phyloP scores from a whole-genome alignment of 2,329 filamentous ascomycete species.

The Trichoderma afroharzianum region DNA sequence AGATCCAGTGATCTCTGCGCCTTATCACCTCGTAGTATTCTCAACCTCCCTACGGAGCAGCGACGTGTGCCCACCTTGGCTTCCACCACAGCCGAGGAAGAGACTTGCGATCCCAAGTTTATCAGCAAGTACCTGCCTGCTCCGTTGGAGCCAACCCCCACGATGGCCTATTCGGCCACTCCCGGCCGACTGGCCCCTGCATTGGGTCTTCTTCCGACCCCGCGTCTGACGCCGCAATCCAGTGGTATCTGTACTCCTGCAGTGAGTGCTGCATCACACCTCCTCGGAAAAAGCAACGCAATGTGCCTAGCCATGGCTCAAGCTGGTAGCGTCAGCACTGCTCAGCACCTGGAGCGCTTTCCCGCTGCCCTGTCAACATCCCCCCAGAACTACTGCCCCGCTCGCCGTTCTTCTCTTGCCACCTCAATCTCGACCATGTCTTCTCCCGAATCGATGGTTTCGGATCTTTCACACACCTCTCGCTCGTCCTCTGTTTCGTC shows the following conservation, averaged over 20 bases:
- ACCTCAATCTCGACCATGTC: constrained; percentile 61
- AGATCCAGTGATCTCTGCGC: constrained; percentile 35
- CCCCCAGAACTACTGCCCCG: constrained; percentile 46
- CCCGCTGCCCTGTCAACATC: constrained; percentile 47
- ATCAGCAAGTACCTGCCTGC: not conserved
- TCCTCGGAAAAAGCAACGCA: constrained; percentile 49
- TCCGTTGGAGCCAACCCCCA: constrained; percentile 45
- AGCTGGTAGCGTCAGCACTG: constrained; percentile 42
- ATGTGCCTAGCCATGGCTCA: constrained; percentile 61
- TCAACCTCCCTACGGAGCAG: constrained; percentile 36
- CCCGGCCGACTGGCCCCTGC: constrained; percentile 44
- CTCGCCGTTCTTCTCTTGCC: constrained; percentile 60
- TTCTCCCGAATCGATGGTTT: constrained; percentile 65
- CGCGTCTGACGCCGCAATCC: constrained; percentile 55
- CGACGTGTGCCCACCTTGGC: constrained; percentile 35
- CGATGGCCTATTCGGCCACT: constrained; percentile 40
- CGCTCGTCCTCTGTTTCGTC: constrained; percentile 64
- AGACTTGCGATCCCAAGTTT: not conserved
- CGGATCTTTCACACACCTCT: constrained; percentile 58
- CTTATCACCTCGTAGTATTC: constrained; percentile 42
- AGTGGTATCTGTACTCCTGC: constrained; percentile 58
- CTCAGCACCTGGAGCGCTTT: constrained; percentile 53
- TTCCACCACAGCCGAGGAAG: constrained; percentile 35
- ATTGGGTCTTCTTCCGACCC: constrained; percentile 55
- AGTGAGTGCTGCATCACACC: constrained; percentile 50